Evolutionary conservation across 2,329 filamentous ascomycete species (phyloP).

Genomic region (Phyllosticta paracitricarpa): DNA sequence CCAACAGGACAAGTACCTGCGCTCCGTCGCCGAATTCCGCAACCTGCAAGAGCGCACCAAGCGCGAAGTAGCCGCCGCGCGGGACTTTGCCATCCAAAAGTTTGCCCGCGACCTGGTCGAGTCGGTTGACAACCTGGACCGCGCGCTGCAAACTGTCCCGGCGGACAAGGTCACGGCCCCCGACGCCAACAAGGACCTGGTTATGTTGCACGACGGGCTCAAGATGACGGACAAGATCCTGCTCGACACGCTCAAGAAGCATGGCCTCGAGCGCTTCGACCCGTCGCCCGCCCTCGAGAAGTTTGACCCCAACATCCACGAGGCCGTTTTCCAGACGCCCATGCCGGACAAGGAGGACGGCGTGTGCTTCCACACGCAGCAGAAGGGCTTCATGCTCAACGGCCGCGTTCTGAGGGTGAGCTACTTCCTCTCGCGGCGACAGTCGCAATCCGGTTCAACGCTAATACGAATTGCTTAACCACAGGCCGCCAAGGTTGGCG

Average conservation of each 20-base stretch:
- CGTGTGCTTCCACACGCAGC: constrained; percentile 83
- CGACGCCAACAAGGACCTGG: constrained; percentile 58
- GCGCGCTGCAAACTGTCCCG: constrained; percentile 72
- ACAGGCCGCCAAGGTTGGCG: constrained; percentile 82
- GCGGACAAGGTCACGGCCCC: constrained; percentile 53
- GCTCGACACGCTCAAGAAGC: constrained; percentile 81
- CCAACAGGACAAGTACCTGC: constrained; percentile 80
- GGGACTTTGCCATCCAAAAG: constrained; percentile 86
- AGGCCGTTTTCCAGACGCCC: constrained; percentile 90
- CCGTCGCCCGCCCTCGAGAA: constrained; percentile 62
- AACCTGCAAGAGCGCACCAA: constrained; percentile 93
- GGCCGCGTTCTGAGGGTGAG: constrained; percentile 67
- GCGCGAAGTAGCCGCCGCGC: constrained; percentile 77
- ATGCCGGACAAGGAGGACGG: constrained; percentile 82
- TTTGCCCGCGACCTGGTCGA: constrained; percentile 95
- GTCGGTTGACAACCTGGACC: constrained; percentile 93
- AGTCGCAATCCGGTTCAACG: not conserved
- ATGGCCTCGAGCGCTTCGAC: constrained; percentile 83
- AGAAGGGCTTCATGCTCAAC: constrained; percentile 92
- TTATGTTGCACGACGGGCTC: constrained; percentile 74
- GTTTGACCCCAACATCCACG: constrained; percentile 94
- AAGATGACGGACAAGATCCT: constrained; percentile 92
- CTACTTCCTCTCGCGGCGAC: constrained; percentile 4
- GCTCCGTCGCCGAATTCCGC: constrained; percentile 90
- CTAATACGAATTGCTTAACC: constrained; percentile 5